Conservation (phyloP, 1,284 basidiomycete genomes). For the Fomitopsis pinicola region DNA sequence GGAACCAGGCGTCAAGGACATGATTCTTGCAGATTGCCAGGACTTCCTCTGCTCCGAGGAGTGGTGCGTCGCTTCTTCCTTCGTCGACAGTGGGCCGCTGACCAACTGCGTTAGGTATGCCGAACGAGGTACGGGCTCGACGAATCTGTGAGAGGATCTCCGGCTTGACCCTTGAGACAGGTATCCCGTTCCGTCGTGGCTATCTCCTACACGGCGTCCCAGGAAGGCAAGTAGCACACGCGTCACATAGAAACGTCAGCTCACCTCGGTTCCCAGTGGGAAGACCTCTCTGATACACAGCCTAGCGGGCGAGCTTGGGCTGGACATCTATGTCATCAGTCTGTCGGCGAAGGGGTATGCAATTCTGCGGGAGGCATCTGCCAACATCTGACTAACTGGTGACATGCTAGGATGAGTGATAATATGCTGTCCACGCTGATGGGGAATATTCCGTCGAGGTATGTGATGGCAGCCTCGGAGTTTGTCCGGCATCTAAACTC, state of each 20-base stretch:
- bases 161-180: slow-evolving; percentile 31
- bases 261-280: slow-evolving; percentile 44
- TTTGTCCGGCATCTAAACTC: slow-evolving; percentile 6
- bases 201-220: slow-evolving; percentile 82
- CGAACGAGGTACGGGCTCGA: slow-evolving; percentile 58
- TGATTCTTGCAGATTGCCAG: slow-evolving; percentile 79
- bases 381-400: not conserved
- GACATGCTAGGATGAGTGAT: slow-evolving; percentile 71
- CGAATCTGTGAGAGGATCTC: slow-evolving; percentile 8
- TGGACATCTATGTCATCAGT: slow-evolving; percentile 86
- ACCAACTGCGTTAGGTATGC: slow-evolving; percentile 57
- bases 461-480: slow-evolving; percentile 7
- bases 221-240: slow-evolving; percentile 53
- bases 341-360: slow-evolving; percentile 77
- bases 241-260: slow-evolving; percentile 3
- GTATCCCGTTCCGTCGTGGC: slow-evolving; percentile 82
- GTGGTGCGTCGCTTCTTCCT: slow-evolving; percentile 48
- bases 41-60: slow-evolving; percentile 81
- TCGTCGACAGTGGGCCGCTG: not conserved
- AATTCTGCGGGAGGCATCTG: not conserved
- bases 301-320: slow-evolving; percentile 78
- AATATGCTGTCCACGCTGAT: slow-evolving; percentile 78
- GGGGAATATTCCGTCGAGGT: slow-evolving; percentile 81
- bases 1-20: slow-evolving; percentile 81
- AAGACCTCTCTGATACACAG: slow-evolving; percentile 85